phyloP scores from a whole-genome alignment of 208 protist genomes.

The Acanthamoeba royreba region DNA sequence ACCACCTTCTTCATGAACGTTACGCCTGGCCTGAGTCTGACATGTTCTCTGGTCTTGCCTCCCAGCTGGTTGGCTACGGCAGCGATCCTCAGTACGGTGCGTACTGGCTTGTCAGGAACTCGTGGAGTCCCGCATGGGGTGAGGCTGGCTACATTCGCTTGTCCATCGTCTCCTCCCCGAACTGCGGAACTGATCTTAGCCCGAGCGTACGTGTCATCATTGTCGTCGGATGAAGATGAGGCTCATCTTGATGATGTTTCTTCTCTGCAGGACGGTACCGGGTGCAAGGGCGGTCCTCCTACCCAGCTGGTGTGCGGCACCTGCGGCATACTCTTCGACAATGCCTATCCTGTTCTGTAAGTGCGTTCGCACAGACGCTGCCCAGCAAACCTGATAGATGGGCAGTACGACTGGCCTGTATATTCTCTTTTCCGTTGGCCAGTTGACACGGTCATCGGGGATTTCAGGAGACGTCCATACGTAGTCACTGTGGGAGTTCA shows the following conservation, averaged over 20 bases:
- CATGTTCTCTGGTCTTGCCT: background rate
- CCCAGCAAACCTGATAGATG: too few relatives aligned
- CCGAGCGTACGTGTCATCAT: background rate
- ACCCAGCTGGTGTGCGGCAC: conserved; percentile 81
- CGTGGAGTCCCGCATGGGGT: conserved; percentile 76
- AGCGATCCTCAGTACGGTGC: background rate
- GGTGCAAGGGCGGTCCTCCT: conserved; percentile 80
- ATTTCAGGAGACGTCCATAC: too few relatives aligned
- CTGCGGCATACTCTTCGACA: conserved; percentile 84
- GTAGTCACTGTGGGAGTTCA: too few relatives aligned
- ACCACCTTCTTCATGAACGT: background rate
- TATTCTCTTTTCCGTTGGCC: too few relatives aligned
- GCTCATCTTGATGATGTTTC: conserved; percentile 35
- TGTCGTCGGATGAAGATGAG: background rate
- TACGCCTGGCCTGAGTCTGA: background rate
- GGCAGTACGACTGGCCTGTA: too few relatives aligned
- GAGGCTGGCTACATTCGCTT: conserved; percentile 75
- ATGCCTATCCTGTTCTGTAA: conserved; percentile 74
- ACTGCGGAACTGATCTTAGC: background rate
- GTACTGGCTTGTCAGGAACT: conserved; percentile 79
- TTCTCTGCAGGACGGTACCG: conserved; percentile 74
- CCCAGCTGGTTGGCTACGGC: conserved; percentile 74
- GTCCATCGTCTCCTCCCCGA: background rate
- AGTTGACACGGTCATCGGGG: too few relatives aligned
- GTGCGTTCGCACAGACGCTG: too few relatives aligned